These are phyloP conservation scores for Pleurotus djamor DNA, from an alignment of 768 basidiomycete species.

Conservation along the genomic window DNA sequence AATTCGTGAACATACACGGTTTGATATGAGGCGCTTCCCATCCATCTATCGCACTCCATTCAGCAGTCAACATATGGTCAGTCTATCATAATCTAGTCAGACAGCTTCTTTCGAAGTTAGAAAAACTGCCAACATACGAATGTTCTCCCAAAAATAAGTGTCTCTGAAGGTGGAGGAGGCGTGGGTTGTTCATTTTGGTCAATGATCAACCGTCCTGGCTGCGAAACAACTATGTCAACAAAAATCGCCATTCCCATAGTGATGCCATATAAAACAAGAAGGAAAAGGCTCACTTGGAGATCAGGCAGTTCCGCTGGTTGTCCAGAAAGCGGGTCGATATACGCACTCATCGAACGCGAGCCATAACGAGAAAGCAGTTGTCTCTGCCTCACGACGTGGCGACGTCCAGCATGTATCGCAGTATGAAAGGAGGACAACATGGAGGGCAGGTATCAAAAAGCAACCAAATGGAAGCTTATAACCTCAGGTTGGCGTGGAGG, in stretches of 20 bases:
- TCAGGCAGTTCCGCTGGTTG: neutral
- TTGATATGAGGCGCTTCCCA: slow-evolving; percentile 84
- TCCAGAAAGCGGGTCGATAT: slow-evolving; percentile 3
- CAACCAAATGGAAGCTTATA: neutral
- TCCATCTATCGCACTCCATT: slow-evolving; percentile 71
- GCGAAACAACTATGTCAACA: neutral
- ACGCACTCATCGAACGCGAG: slow-evolving; percentile 1
- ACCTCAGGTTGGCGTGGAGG: no score
- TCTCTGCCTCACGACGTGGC: neutral
- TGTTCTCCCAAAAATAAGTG: slow-evolving; percentile 80
- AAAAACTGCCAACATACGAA: slow-evolving; percentile 52
- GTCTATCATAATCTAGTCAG: slow-evolving; percentile 39
- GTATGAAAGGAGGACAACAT: neutral
- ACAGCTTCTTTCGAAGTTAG: slow-evolving; percentile 3
- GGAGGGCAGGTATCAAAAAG: neutral
- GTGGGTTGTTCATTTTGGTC: slow-evolving; percentile 50
- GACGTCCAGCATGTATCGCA: neutral
- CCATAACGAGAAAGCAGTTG: neutral
- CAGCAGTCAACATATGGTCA: slow-evolving; percentile 83
- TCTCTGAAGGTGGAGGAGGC: slow-evolving; percentile 58
- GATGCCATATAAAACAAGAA: no score
- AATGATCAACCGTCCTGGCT: slow-evolving; percentile 57
- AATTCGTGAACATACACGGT: slow-evolving; percentile 59
- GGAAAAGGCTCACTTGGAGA: neutral
- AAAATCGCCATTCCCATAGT: neutral